These are phyloP conservation scores for Pisolithus orientalis DNA, from an alignment of 768 basidiomycete species.

Conservation along the genomic window DNA sequence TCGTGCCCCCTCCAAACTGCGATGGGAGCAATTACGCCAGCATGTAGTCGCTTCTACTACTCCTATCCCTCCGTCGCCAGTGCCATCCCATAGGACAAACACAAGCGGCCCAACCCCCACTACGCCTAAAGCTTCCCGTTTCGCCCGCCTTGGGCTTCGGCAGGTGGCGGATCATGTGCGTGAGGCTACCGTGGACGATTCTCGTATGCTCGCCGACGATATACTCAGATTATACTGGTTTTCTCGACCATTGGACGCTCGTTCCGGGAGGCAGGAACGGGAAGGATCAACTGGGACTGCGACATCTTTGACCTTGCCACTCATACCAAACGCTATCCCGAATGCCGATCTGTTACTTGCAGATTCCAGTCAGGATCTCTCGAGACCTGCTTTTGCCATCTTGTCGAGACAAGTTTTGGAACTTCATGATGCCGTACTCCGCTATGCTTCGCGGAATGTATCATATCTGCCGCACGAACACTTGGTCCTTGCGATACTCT, in stretches of 20 bases:
- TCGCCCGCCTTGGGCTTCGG: constrained; percentile 48
- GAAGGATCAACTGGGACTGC: constrained; percentile 20
- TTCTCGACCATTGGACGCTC: constrained; percentile 41
- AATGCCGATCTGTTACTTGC: constrained; percentile 6
- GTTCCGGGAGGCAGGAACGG: constrained; percentile 20
- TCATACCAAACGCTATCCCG: constrained; percentile 35
- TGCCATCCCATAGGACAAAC: constrained; percentile 3
- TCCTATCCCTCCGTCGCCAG: constrained; percentile 16
- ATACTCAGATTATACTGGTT: constrained; percentile 50
- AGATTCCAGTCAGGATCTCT: constrained; percentile 26
- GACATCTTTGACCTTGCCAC: constrained; percentile 35
- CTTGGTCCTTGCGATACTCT: constrained; percentile 51
- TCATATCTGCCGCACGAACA: constrained; percentile 48
- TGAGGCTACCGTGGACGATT: constrained; percentile 43
- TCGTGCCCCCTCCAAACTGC: constrained; percentile 32
- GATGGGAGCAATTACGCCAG: constrained; percentile 51
- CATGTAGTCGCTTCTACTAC: constrained; percentile 39
- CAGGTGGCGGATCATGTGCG: constrained; percentile 63
- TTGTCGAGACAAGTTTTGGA: constrained; percentile 34
- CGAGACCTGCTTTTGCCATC: constrained; percentile 40
- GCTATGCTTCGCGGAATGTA: constrained; percentile 30
- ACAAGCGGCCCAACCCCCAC: constrained; percentile 18
- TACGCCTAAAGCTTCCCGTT: constrained; percentile 45
- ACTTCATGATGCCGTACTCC: constrained; percentile 41
- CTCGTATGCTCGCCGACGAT: constrained; percentile 47